Percentiles rank a stretch among this genome's conserved stretches.
Conservation (phyloP, 768 basidiomycete genomes). For the Tylopilus felleus region DNA sequence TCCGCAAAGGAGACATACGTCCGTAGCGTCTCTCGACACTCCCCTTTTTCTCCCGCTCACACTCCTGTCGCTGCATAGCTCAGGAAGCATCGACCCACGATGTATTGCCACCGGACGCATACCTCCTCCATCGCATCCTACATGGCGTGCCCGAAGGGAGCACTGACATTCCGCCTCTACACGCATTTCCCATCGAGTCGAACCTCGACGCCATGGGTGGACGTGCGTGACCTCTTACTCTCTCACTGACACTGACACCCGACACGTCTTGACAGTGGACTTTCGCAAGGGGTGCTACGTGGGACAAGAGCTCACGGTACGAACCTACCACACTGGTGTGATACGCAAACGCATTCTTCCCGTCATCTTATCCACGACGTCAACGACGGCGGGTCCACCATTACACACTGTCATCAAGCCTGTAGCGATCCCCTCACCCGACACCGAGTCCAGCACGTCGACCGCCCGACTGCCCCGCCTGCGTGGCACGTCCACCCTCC, state of each 20-base stretch:
- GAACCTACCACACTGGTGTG: slow-evolving; percentile 93
- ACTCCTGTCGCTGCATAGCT: slow-evolving; percentile 35
- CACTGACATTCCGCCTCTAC: slow-evolving; percentile 68
- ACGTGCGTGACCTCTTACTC: slow-evolving; percentile 47
- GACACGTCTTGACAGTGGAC: slow-evolving; percentile 74
- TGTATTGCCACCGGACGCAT: slow-evolving; percentile 49
- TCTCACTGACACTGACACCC: background rate
- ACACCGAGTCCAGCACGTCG: slow-evolving; percentile 27
- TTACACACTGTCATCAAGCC: slow-evolving; percentile 29
- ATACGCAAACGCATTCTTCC: slow-evolving; percentile 89
- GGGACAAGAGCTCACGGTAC: slow-evolving; percentile 94
- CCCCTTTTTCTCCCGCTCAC: background rate
- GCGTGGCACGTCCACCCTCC: slow-evolving; percentile 71
- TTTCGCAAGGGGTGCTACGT: slow-evolving; percentile 98
- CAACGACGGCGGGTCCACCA: slow-evolving; percentile 11
- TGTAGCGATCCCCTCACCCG: slow-evolving; percentile 1
- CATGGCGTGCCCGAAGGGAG: slow-evolving; percentile 88
- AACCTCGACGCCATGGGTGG: slow-evolving; percentile 95
- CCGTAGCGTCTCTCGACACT: slow-evolving; percentile 34
- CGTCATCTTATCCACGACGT: slow-evolving; percentile 47
- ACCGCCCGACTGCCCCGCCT: slow-evolving; percentile 46
- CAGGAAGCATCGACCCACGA: slow-evolving; percentile 57
- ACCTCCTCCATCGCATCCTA: slow-evolving; percentile 73
- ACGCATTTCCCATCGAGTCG: slow-evolving; percentile 90
- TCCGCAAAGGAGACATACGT: slow-evolving; percentile 72